Conservation (phyloP, 306 rosid genomes). For the Senna tora region DNA sequence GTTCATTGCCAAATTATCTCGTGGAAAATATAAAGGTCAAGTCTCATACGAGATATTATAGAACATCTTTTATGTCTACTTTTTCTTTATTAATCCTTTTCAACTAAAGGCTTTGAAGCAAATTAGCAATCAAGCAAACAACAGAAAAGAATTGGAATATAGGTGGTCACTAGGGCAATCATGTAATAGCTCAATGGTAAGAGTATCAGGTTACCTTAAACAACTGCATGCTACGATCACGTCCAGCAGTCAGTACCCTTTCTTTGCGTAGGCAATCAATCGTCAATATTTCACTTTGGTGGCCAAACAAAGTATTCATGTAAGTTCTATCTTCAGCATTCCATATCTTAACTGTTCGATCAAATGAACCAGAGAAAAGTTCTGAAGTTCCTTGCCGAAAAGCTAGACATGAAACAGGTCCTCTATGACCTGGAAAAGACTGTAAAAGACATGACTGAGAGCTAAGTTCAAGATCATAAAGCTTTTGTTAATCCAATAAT, state of each 20-base stretch:
- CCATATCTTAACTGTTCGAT: slow-evolving; percentile 93
- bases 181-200: not conserved
- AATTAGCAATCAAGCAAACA: not conserved
- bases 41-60: not conserved
- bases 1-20: slow-evolving; percentile 3
- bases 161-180: not conserved
- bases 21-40: not conserved
- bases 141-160: not conserved
- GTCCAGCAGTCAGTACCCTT: slow-evolving; percentile 81
- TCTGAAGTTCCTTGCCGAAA: slow-evolving; percentile 94
- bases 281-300: slow-evolving; percentile 78
- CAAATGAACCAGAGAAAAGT: slow-evolving; percentile 95
- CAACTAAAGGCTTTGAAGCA: not conserved
- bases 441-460: slow-evolving; percentile 43
- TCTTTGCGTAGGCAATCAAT: slow-evolving; percentile 91
- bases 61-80: not conserved
- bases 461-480: slow-evolving; percentile 27
- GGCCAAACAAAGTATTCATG: slow-evolving; percentile 86
- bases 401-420: slow-evolving; percentile 78
- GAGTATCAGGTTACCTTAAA: slow-evolving; percentile 63
- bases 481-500: not conserved
- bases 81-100: not conserved
- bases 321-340: slow-evolving; percentile 94
- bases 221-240: slow-evolving; percentile 89
- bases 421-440: slow-evolving; percentile 96